Evolutionary conservation across 306 rosid genomes (phyloP).

Genomic region (Vigna hirtella): DNA sequence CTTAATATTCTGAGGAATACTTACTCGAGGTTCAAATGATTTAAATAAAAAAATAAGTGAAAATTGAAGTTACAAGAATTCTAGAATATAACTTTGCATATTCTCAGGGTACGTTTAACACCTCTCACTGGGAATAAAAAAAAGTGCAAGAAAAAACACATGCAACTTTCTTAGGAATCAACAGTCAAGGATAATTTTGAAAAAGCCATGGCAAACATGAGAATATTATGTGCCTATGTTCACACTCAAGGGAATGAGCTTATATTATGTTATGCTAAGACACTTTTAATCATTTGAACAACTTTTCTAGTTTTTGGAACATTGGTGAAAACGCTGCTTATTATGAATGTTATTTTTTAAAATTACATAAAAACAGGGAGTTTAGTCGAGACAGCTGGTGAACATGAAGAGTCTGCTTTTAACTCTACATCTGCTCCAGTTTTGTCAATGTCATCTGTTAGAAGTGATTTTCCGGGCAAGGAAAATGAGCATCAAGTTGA

Average conservation of each 20-base stretch:
- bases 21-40: too few species aligned
- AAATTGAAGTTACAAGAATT: neutral
- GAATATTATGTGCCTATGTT: too few species aligned
- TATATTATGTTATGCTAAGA: neutral
- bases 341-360: slow-evolving; percentile 24
- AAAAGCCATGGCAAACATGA: neutral
- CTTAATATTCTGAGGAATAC: neutral
- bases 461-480: slow-evolving; percentile 62
- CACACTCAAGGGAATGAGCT: neutral
- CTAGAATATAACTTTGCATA: neutral
- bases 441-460: slow-evolving; percentile 57
- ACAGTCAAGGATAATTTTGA: neutral
- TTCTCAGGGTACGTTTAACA: neutral
- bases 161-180: neutral
- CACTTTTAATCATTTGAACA: neutral
- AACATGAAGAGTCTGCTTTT: slow-evolving; percentile 61
- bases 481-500: slow-evolving; percentile 53
- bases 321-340: slow-evolving; percentile 31
- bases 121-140: too few species aligned
- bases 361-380: slow-evolving; percentile 54
- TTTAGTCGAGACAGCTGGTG: slow-evolving; percentile 40
- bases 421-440: slow-evolving; percentile 78
- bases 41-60: neutral
- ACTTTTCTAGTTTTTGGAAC: slow-evolving; percentile 11
- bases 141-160: neutral